Conservation (phyloP, 331 rosid genomes). For the Arachis monticola region DNA sequence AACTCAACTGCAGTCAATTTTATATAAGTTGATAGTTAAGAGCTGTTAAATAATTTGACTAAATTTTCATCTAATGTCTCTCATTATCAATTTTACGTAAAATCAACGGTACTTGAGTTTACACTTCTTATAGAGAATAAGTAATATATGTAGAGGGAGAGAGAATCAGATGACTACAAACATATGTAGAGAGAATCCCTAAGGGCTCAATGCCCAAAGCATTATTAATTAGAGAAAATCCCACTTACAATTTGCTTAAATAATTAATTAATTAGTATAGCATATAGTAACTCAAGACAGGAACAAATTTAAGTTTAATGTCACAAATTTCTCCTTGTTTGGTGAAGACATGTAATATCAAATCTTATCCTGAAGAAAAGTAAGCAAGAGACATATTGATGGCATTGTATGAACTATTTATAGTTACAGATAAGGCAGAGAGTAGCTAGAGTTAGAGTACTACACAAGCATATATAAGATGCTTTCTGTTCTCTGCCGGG, state of each 20-base stretch:
- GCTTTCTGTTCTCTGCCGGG: constrained; percentile 4
- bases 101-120: too few species aligned
- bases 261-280: not conserved
- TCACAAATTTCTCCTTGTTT: not conserved
- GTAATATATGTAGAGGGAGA: not conserved
- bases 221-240: constrained; percentile 51
- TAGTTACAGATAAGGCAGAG: not conserved
- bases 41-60: too few species aligned
- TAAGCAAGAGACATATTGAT: not conserved
- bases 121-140: too few species aligned
- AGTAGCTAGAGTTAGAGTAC: too few species aligned
- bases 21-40: too few species aligned
- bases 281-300: not conserved
- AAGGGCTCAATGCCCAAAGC: constrained; percentile 68
- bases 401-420: constrained; percentile 23
- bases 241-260: constrained; percentile 55
- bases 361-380: not conserved
- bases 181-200: constrained; percentile 73
- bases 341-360: not conserved
- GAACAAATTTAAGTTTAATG: not conserved
- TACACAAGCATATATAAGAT: constrained; percentile 5
- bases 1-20: too few species aligned
- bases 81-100: too few species aligned
- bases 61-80: too few species aligned
- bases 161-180: constrained; percentile 33